phyloP scores from a whole-genome alignment of 192 early-diverging fungal genomes.

The Coemansia sp. region DNA sequence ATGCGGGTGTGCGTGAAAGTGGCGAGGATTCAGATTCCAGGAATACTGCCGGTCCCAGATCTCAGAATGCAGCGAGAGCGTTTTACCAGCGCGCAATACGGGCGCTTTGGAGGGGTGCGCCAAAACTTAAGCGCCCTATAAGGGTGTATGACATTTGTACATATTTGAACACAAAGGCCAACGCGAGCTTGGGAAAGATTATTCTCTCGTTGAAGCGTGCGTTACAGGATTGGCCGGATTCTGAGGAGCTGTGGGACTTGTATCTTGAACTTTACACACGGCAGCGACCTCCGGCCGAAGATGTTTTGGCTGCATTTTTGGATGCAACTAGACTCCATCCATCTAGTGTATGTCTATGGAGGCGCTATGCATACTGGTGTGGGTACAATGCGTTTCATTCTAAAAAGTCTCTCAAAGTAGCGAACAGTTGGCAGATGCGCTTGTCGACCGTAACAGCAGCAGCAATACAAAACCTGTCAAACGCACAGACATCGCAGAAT shows the following conservation, averaged over 20 bases:
- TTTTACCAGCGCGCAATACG: slow-evolving; percentile 16
- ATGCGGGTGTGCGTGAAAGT: not conserved
- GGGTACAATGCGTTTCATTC: slow-evolving; percentile 17
- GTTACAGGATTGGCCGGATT: slow-evolving; percentile 22
- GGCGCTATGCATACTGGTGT: slow-evolving; percentile 39
- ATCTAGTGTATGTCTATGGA: slow-evolving; percentile 28
- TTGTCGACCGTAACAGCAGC: slow-evolving; percentile 17
- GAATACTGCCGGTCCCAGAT: not conserved
- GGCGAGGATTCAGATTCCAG: not conserved
- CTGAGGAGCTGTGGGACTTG: slow-evolving; percentile 44
- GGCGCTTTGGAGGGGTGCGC: slow-evolving; percentile 13
- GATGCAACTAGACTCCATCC: slow-evolving; percentile 39
- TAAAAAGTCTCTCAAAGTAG: not conserved
- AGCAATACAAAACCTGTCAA: slow-evolving; percentile 21
- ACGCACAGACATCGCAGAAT: not conserved
- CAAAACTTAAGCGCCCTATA: not conserved
- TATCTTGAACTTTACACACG: slow-evolving; percentile 41
- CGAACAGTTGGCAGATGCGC: slow-evolving; percentile 17
- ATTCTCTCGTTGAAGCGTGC: slow-evolving; percentile 20
- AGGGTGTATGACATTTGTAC: slow-evolving; percentile 6
- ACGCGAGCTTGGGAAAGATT: slow-evolving; percentile 18
- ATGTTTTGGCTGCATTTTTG: slow-evolving; percentile 29
- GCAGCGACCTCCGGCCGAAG: slow-evolving; percentile 14
- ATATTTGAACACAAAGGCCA: slow-evolving; percentile 5
- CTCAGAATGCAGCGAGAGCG: not conserved